phyloP scores from a whole-genome alignment of 352 stramenopile genomes.

The Globisporangium nunn region DNA sequence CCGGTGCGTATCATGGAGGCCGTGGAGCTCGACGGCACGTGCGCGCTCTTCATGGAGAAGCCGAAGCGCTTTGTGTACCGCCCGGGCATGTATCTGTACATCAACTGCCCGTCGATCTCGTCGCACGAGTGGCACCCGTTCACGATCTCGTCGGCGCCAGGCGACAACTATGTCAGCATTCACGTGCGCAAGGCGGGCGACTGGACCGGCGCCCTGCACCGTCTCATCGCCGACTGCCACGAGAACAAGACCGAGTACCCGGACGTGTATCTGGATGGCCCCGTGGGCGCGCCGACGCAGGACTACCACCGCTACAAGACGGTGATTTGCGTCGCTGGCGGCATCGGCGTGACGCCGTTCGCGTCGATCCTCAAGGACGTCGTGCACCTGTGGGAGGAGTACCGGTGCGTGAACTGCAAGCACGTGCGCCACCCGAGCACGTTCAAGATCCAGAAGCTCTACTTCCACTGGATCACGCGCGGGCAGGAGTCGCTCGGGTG shows the following conservation, averaged over 20 bases:
- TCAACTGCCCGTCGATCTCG: constrained; percentile 76
- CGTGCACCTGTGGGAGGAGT: constrained; percentile 55
- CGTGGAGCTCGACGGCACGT: constrained; percentile 41
- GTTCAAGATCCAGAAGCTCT: constrained; percentile 72
- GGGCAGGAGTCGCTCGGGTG: constrained; percentile 66
- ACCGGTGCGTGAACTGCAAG: constrained; percentile 39
- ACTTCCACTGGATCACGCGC: constrained; percentile 82
- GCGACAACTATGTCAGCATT: constrained; percentile 58
- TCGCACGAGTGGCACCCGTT: constrained; percentile 88
- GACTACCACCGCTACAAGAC: constrained; percentile 52
- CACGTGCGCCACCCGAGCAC: constrained; percentile 50
- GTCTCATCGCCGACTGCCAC: constrained; percentile 29
- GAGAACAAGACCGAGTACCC: constrained; percentile 12
- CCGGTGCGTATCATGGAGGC: constrained; percentile 38
- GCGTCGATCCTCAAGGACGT: constrained; percentile 68
- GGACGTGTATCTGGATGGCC: constrained; percentile 47
- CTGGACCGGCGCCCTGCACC: constrained; percentile 58
- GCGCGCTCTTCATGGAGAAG: constrained; percentile 63
- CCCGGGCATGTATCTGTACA: constrained; percentile 76
- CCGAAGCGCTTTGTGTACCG: constrained; percentile 45
- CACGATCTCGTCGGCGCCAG: constrained; percentile 82
- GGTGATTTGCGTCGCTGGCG: constrained; percentile 58
- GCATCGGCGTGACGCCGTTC: constrained; percentile 69
- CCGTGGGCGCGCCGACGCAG: constrained; percentile 49
- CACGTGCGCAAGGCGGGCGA: constrained; percentile 65